Base-by-base conservation (phyloP, 1,284 basidiomycete species). In the Ustilago curta region DNA sequence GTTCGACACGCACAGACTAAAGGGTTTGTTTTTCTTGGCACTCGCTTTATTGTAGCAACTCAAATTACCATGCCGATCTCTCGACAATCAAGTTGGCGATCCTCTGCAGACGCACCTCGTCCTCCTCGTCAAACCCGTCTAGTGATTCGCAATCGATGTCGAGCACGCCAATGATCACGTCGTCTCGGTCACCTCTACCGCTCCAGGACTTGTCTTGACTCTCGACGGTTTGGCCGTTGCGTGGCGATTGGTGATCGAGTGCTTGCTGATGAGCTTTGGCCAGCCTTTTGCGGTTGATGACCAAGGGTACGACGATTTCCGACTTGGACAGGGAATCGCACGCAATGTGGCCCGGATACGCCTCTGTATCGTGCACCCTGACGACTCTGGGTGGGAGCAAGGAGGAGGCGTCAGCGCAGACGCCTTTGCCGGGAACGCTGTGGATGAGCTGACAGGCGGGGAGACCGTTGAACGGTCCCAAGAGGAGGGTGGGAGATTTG, bases 381-480 rank as follows among this genome's bases (percentile, higher is more conserved):
- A 86, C 79, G 3, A 82, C 77, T 4, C 74, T 52, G 2, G 79
- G 77, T 5, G 83, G 77, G 5, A 85, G 65, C 39, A 82, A 68
- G 0, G 81, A 73, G 3, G 76, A 79, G 0, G 78, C 83, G 27
- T 85, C 80, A 3, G 86, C 86, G 65, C 86, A 86, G 8, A 86
- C 86, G 19, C 86, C 86, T 39, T 82, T 79, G 0, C 82, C 82
- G 0, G 76, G 76, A 0, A 82, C 67, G 31, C 80, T 78, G 3
- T 69, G 62, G 66, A 86, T 84, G 25, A 74, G 69, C 52, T 84
- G 78, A 67, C 86, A 86, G 1, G 85, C 86, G 2, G 86, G 86
- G n/a, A 85, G 70, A 19, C 86, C 86, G 66, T 84, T 83, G 56
- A 86, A 86, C 0, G 86, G 86, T 0, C 85, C 86, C 5, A 86